Conservation (phyloP, 164 flowering plant species). For the Paratinospora sagittata region DNA sequence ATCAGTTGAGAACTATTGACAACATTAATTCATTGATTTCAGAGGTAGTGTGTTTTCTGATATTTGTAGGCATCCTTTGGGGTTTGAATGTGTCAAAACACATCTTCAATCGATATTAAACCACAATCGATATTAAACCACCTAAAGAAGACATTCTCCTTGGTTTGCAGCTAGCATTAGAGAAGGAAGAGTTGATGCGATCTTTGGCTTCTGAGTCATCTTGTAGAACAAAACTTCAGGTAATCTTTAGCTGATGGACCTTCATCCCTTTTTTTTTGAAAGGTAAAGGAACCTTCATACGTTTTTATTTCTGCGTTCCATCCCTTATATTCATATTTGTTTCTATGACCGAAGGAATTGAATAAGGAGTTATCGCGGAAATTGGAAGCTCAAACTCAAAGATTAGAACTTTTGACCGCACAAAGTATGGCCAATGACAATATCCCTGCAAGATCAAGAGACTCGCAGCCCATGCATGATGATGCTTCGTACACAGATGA, state of each 20-base stretch:
- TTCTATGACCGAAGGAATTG: too few relatives aligned
- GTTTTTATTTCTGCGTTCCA: too few relatives aligned
- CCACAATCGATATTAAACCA: too few relatives aligned
- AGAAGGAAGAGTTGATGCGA: too few relatives aligned
- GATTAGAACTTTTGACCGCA: constrained; percentile 87
- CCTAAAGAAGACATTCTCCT: too few relatives aligned
- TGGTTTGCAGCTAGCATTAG: too few relatives aligned
- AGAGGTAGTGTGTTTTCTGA: constrained; percentile 50
- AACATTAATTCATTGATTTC: constrained; percentile 70
- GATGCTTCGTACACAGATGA: constrained; percentile 63
- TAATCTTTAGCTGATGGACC: constrained; percentile 24
- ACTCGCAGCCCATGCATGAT: constrained; percentile 33
- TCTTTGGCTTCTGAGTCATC: constrained; percentile 63
- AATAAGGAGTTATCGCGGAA: too few relatives aligned
- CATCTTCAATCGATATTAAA: too few relatives aligned
- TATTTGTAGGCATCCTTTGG: too few relatives aligned
- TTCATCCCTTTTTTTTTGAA: neutral
- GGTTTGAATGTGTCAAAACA: too few relatives aligned
- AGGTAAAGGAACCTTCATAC: too few relatives aligned
- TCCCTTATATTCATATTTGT: too few relatives aligned
- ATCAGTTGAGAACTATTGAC: constrained; percentile 67
- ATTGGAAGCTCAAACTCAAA: constrained; percentile 88
- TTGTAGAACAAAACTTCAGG: constrained; percentile 60
- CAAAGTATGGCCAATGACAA: constrained; percentile 68
- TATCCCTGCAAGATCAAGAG: constrained; percentile 34